phyloP scores from a whole-genome alignment of 2,329 filamentous ascomycete genomes.

The Aspergillus caelatus region DNA sequence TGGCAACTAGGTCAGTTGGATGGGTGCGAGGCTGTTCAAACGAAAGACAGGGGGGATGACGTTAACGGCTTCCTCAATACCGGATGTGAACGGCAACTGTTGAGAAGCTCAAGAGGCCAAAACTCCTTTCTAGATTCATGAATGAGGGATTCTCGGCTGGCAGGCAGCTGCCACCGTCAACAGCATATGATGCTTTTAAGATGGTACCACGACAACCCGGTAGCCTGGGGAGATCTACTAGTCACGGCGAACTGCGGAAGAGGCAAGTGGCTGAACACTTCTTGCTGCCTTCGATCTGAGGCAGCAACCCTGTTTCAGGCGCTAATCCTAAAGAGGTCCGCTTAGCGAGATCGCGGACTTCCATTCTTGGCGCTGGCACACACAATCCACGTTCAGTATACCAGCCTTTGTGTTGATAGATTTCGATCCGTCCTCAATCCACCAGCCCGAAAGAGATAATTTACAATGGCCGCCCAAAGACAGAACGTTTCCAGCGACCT shows the following conservation, averaged over 20 bases:
- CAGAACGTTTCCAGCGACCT: conserved; percentile 86
- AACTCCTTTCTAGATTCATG: background rate
- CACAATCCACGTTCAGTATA: conserved; percentile 24
- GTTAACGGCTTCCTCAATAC: background rate
- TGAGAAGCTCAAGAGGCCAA: background rate
- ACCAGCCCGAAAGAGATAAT: conserved; percentile 25
- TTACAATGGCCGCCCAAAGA: conserved; percentile 53
- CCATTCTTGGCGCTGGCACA: conserved; percentile 34
- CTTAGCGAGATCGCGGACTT: conserved; percentile 41
- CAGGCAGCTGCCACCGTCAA: background rate
- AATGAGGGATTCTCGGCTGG: background rate
- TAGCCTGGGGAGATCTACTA: background rate
- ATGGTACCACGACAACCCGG: background rate
- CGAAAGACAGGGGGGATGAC: background rate
- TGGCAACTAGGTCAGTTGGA: conserved; percentile 44
- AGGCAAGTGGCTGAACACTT: conserved; percentile 10
- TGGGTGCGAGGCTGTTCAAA: background rate
- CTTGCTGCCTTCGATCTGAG: conserved; percentile 17
- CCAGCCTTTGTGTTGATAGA: conserved; percentile 22
- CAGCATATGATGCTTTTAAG: background rate
- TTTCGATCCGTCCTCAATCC: conserved; percentile 29
- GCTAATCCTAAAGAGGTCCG: conserved; percentile 39
- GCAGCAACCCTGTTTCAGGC: conserved; percentile 6
- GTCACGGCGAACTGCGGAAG: conserved; percentile 10
- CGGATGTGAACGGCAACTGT: background rate